Base-by-base conservation (phyloP, 306 rosid genomes). In the Cucumis melo region DNA sequence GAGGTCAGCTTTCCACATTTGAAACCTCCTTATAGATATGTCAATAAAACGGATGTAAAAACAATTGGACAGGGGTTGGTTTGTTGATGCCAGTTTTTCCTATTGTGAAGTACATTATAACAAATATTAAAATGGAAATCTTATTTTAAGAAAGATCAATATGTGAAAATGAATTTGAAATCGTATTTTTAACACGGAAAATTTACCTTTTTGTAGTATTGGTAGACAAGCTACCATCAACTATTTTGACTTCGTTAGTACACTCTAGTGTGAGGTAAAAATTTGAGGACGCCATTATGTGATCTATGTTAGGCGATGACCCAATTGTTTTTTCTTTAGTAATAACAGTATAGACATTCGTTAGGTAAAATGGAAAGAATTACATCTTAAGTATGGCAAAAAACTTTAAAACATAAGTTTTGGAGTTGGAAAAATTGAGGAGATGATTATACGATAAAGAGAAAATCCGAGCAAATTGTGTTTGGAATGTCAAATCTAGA, bases 1-100 rank as follows among this genome's bases (percentile, higher is more conserved):
- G 85, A 86, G 89, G 89, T 86, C 58, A 81, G 84, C 10, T 8
- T 20, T 65, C 38, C 15, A 64, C 36, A 64, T 3, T 36, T 36
- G 8, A 64, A 36, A 64, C n/a, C 17, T 9, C 21, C 9, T 63
- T 34, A 16, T 34, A 63, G 70, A 44, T 32, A 17, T 63, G 36
- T 60, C n/a, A 24, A 24, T 24, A 13, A 14, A 60, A 27, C 34
- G 70, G 44, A 27, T 16, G 7, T 62, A 36, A 13, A 29, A 62
- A 32, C 1, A 62, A 24, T 6, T 14, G 21, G 21, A 61, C 8
- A 27, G 16, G 9, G 39, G 41, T 61, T 61, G 9, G 38, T 7
- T 12, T 15, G 41, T 29, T 14, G 39, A 61, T n/a, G 20, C 15
- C n/a, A 61, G 10, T 63, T 36, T 63, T 63, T 23, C 21, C 16